Conservation (phyloP, 1,284 basidiomycete species). For the Ceratobasidium sp. region DNA sequence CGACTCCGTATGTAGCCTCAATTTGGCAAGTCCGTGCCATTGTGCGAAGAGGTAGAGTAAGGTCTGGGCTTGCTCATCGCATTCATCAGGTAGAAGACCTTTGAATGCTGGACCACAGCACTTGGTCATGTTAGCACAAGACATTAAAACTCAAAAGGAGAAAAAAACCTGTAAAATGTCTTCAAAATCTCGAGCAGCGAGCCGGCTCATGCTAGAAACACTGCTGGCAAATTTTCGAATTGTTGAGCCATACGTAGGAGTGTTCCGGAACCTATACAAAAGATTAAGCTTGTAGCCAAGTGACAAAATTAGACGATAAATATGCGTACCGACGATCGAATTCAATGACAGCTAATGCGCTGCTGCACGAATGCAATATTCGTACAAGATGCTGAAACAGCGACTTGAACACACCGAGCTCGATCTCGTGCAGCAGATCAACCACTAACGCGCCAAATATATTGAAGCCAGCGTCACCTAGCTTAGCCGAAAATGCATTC, state of each 20-base stretch:
- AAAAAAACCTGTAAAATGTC: slow-evolving; percentile 49
- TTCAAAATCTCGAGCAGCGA: slow-evolving; percentile 49
- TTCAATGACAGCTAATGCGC: too few relatives aligned
- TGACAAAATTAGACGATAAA: too few relatives aligned
- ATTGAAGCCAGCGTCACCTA: slow-evolving; percentile 41
- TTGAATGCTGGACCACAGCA: slow-evolving; percentile 61
- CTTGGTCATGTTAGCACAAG: background rate
- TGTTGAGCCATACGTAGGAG: slow-evolving; percentile 36
- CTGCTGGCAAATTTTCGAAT: slow-evolving; percentile 45
- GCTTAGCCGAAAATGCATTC: slow-evolving; percentile 51
- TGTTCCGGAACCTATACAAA: slow-evolving; percentile 31
- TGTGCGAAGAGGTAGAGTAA: slow-evolving; percentile 55
- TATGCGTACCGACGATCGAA: too few relatives aligned
- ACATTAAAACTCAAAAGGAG: background rate
- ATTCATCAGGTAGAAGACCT: slow-evolving; percentile 54
- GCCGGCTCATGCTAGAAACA: slow-evolving; percentile 43
- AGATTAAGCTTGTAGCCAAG: background rate
- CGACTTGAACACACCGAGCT: slow-evolving; percentile 56
- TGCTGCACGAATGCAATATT: slow-evolving; percentile 55
- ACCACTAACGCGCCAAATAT: slow-evolving; percentile 49
- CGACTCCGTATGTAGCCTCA: slow-evolving; percentile 56
- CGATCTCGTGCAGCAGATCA: slow-evolving; percentile 55
- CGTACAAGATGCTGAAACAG: slow-evolving; percentile 59
- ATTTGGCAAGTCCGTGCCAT: slow-evolving; percentile 60
- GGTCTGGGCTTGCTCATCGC: slow-evolving; percentile 53